Evolutionary conservation across 345 rosid genomes (phyloP).

Genomic region (Gynandropsis gynandra): DNA sequence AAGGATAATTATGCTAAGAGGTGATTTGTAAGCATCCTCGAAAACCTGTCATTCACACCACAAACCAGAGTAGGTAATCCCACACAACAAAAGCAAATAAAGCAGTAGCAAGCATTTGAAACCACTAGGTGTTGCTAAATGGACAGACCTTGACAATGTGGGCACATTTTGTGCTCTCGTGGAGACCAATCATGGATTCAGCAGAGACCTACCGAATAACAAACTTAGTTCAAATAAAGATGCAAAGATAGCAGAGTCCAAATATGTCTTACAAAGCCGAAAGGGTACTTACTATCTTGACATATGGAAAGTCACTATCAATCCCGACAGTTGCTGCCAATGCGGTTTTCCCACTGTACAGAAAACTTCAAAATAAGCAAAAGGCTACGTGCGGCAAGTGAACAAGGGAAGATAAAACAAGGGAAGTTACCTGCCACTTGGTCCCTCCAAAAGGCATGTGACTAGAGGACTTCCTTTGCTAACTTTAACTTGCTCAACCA

Average conservation of each 20-base stretch:
- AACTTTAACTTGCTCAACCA: slow-evolving; percentile 96
- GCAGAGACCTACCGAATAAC: slow-evolving; percentile 64
- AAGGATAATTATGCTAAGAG: slow-evolving; percentile 87
- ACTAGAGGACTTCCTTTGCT: slow-evolving; percentile 93
- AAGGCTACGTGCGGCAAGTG: slow-evolving; percentile 3
- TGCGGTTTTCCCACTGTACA: slow-evolving; percentile 93
- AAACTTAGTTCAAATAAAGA: slow-evolving; percentile 13
- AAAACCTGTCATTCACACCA: slow-evolving; percentile 50
- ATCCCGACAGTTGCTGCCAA: slow-evolving; percentile 94
- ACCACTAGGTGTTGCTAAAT: neutral
- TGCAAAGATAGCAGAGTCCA: neutral
- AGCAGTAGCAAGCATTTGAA: neutral
- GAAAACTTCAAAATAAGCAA: slow-evolving; percentile 18
- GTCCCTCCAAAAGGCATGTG: slow-evolving; percentile 92
- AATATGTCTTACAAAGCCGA: slow-evolving; percentile 7
- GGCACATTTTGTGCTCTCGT: slow-evolving; percentile 93
- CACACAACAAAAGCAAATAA: neutral
- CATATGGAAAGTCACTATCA: slow-evolving; percentile 93
- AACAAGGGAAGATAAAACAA: slow-evolving; percentile 7
- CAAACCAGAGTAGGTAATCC: slow-evolving; percentile 4
- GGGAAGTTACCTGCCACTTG: slow-evolving; percentile 69
- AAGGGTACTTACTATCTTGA: slow-evolving; percentile 68
- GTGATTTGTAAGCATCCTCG: slow-evolving; percentile 98
- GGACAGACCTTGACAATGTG: slow-evolving; percentile 79
- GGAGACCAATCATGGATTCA: slow-evolving; percentile 93